Percentiles rank a stretch among this genome's conserved stretches.
These are phyloP conservation scores for Gilbertella persicaria DNA, from an alignment of 371 early-diverging fungal genomes.

Conservation along the genomic window DNA sequence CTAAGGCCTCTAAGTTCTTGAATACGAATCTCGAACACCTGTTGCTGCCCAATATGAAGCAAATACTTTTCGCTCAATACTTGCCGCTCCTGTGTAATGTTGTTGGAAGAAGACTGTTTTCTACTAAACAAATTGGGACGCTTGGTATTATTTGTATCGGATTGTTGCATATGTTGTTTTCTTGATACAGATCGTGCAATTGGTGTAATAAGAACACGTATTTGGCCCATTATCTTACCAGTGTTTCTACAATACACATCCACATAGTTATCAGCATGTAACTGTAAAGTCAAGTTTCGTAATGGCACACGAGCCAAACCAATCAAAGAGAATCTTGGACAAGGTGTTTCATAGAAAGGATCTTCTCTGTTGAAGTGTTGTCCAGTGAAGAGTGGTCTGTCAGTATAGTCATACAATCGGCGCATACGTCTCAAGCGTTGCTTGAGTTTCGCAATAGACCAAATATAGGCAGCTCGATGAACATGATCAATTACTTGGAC, in stretches of 20 bases:
- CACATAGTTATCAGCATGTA: slow-evolving; percentile 53
- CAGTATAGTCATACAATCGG: slow-evolving; percentile 66
- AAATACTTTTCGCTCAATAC: slow-evolving; percentile 21
- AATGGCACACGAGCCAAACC: slow-evolving; percentile 59
- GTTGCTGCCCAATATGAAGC: slow-evolving; percentile 48
- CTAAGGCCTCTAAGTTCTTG: slow-evolving; percentile 61
- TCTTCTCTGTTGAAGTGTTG: slow-evolving; percentile 55
- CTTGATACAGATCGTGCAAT: slow-evolving; percentile 33
- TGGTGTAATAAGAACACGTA: slow-evolving; percentile 49
- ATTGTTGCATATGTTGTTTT: slow-evolving; percentile 6
- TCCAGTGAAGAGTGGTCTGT: slow-evolving; percentile 63
- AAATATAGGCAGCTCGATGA: slow-evolving; percentile 67
- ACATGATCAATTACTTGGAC: slow-evolving; percentile 70
- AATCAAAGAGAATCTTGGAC: slow-evolving; percentile 60
- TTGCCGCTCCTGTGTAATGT: not conserved
- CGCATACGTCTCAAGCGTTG: slow-evolving; percentile 72
- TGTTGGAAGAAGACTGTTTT: slow-evolving; percentile 4
- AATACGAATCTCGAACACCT: slow-evolving; percentile 74
- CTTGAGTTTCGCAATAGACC: slow-evolving; percentile 69
- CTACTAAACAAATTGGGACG: slow-evolving; percentile 5
- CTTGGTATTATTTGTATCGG: not conserved
- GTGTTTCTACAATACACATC: slow-evolving; percentile 64
- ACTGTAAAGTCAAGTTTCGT: slow-evolving; percentile 48
- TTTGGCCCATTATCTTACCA: slow-evolving; percentile 50
- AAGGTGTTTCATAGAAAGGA: slow-evolving; percentile 65